phyloP scores from a whole-genome alignment of 305 asterid genomes.

The Solanum hybrid region DNA sequence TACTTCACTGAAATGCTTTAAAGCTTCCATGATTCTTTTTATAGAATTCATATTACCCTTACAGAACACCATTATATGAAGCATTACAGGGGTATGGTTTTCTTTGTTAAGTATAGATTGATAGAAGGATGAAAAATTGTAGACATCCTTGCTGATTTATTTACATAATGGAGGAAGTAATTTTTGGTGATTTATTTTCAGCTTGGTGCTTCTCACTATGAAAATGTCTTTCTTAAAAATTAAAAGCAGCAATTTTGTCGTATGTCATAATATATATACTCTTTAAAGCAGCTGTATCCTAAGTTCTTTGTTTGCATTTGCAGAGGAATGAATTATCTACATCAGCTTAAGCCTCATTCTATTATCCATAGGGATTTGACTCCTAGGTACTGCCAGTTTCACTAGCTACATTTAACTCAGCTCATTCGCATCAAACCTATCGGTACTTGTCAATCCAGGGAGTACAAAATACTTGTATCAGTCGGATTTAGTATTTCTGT shows the following conservation, averaged over 20 bases:
- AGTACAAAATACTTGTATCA: background rate
- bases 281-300: background rate
- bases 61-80: too few relatives aligned
- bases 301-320: constrained; percentile 6
- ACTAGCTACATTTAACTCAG: constrained; percentile 1
- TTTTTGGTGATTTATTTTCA: background rate
- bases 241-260: background rate
- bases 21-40: too few relatives aligned
- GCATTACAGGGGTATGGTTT: too few relatives aligned
- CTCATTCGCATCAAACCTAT: background rate
- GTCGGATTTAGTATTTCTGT: background rate
- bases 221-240: background rate
- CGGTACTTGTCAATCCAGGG: background rate
- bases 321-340: constrained; percentile 78
- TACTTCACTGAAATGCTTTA: too few relatives aligned
- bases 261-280: background rate
- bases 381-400: constrained; percentile 37
- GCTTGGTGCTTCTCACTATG: background rate
- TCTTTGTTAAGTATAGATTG: background rate
- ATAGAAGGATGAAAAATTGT: background rate
- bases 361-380: constrained; percentile 68
- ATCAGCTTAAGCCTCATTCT: constrained; percentile 56
- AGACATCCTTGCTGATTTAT: background rate
- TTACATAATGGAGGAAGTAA: background rate
- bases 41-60: too few relatives aligned